Evolutionary conservation across 2,329 filamentous ascomycete genomes (phyloP).

Genomic region (Sarocladium oryzae): DNA sequence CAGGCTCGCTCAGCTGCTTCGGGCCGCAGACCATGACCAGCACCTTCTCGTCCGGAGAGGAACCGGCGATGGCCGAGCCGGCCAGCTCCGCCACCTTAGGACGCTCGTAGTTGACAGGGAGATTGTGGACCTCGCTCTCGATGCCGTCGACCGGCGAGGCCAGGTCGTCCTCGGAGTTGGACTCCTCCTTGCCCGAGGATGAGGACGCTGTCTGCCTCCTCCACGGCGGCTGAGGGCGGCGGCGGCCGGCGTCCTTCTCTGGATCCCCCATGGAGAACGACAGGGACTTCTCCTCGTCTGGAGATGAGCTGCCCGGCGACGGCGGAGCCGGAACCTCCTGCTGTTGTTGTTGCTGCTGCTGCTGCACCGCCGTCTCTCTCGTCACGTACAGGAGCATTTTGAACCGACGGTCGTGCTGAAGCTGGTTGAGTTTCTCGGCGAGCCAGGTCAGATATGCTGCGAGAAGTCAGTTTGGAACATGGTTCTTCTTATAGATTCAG

Average conservation of each 20-base stretch:
- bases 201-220: background rate
- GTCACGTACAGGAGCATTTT: slow-evolving; percentile 30
- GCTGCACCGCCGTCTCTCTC: slow-evolving; percentile 10
- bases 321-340: background rate
- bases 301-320: background rate
- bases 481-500: too few relatives aligned
- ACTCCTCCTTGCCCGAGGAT: slow-evolving; percentile 14
- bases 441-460: slow-evolving; percentile 32
- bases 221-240: background rate
- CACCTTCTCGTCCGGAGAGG: slow-evolving; percentile 25
- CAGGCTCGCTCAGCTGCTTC: slow-evolving; percentile 31
- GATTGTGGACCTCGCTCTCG: slow-evolving; percentile 11
- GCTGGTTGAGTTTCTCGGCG: slow-evolving; percentile 24
- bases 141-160: slow-evolving; percentile 4
- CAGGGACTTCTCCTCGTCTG: background rate
- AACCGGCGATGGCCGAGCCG: slow-evolving; percentile 21
- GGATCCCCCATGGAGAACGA: background rate
- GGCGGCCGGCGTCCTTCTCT: slow-evolving; percentile 8
- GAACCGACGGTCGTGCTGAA: slow-evolving; percentile 24
- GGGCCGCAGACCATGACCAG: slow-evolving; percentile 43
- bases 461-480: slow-evolving; percentile 3
- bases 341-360: too few relatives aligned
- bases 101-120: slow-evolving; percentile 24
- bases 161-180: slow-evolving; percentile 13
- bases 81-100: slow-evolving; percentile 33